phyloP scores from a whole-genome alignment of 2,329 filamentous ascomycete species.

The Teratosphaeria zuluensis region DNA sequence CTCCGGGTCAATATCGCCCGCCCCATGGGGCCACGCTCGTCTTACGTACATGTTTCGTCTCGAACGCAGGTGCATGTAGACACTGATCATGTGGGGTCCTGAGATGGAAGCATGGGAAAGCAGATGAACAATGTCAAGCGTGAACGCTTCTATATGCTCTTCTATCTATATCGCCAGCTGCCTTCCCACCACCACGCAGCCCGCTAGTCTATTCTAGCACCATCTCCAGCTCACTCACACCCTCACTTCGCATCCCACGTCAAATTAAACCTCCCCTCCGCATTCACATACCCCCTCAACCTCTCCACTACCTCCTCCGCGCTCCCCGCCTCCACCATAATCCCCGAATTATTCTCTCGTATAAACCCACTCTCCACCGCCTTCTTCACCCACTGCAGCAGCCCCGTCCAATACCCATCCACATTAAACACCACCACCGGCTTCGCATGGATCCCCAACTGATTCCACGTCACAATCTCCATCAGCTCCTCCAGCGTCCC shows the following conservation, averaged over 20 bases:
- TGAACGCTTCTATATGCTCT: neutral
- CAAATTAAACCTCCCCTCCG: constrained; percentile 66
- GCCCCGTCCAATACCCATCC: constrained; percentile 82
- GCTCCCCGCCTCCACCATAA: constrained; percentile 66
- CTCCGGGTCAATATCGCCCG: too few species aligned
- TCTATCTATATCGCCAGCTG: neutral
- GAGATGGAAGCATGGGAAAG: too few species aligned
- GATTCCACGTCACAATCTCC: constrained; percentile 84
- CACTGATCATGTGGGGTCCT: too few species aligned
- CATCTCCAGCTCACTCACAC: neutral
- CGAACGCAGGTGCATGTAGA: neutral
- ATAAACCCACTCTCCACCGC: constrained; percentile 73
- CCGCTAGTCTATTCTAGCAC: neutral
- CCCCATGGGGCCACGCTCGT: too few species aligned
- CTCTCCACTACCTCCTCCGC: constrained; percentile 62
- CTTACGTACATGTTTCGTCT: too few species aligned
- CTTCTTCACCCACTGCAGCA: constrained; percentile 71
- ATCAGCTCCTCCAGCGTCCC: constrained; percentile 95
- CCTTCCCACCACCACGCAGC: too few species aligned
- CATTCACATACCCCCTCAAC: constrained; percentile 65
- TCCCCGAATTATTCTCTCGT: constrained; percentile 56
- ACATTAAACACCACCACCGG: constrained; percentile 79
- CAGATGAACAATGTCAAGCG: neutral
- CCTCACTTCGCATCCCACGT: constrained; percentile 61
- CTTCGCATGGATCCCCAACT: constrained; percentile 78